phyloP scores from a whole-genome alignment of 495 filamentous ascomycete genomes.

The Aspergillus nanangensis region DNA sequence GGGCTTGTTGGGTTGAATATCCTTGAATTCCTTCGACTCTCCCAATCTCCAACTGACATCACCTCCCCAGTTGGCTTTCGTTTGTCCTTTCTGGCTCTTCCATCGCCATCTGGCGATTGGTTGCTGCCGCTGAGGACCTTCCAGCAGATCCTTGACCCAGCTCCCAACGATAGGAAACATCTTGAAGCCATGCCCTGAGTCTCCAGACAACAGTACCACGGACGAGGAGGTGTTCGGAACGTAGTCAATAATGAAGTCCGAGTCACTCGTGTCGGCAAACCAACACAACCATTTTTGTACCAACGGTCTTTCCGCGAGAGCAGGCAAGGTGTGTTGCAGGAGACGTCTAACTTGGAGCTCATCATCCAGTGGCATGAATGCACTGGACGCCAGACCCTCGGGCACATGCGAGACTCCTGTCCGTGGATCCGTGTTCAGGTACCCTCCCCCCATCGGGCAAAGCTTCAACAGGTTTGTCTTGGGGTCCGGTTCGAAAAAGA shows the following conservation, averaged over 20 bases:
- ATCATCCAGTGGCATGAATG: conserved; percentile 45
- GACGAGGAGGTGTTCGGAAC: conserved; percentile 40
- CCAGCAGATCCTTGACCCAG: conserved; percentile 40
- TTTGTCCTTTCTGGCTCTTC: conserved; percentile 25
- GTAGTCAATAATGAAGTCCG: conserved; percentile 52
- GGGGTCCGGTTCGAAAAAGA: conserved; percentile 57
- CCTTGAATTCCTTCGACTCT: conserved; percentile 27
- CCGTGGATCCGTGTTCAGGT: conserved; percentile 41
- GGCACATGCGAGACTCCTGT: conserved; percentile 30
- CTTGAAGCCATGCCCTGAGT: conserved; percentile 54
- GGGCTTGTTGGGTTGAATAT: conserved; percentile 16
- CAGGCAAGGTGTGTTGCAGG: conserved; percentile 45
- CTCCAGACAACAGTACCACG: conserved; percentile 44
- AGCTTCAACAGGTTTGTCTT: conserved; percentile 51
- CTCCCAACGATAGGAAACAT: conserved; percentile 51
- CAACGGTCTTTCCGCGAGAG: conserved; percentile 44
- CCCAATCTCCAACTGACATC: conserved; percentile 39
- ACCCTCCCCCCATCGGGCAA: conserved; percentile 50
- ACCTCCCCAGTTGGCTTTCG: conserved; percentile 33
- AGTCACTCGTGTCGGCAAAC: conserved; percentile 53
- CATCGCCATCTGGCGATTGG: conserved; percentile 38
- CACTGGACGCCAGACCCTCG: conserved; percentile 25
- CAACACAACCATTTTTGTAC: conserved; percentile 49
- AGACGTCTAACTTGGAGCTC: conserved; percentile 41
- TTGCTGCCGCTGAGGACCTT: conserved; percentile 22